These are phyloP conservation scores for Scytalidium sp. DNA, from an alignment of 2,329 filamentous ascomycete genomes.

Conservation along the genomic window DNA sequence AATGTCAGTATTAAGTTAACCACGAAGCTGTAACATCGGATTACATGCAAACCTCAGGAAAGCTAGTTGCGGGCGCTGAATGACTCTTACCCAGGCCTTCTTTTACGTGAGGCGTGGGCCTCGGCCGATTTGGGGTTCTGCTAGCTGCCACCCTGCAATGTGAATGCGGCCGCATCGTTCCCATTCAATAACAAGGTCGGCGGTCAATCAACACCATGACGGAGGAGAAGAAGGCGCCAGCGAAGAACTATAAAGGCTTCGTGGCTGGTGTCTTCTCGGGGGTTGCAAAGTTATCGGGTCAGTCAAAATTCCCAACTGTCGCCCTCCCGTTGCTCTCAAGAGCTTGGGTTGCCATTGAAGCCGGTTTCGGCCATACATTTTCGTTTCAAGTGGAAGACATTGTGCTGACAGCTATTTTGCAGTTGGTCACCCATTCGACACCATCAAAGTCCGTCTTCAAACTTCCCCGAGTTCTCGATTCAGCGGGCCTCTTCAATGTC, in stretches of 20 bases:
- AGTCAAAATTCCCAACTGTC: conserved; percentile 24
- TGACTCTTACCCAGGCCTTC: too few species aligned
- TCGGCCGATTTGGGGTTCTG: too few species aligned
- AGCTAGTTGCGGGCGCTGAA: too few species aligned
- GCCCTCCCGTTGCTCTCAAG: background rate
- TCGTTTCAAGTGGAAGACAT: too few species aligned
- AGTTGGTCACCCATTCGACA: conserved; percentile 80
- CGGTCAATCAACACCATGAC: background rate
- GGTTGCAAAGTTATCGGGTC: conserved; percentile 83
- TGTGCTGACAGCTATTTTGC: conserved; percentile 5
- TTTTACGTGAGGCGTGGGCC: too few species aligned
- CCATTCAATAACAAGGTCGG: background rate
- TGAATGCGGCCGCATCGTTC: background rate
- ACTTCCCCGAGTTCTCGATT: conserved; percentile 78
- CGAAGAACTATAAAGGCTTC: conserved; percentile 81
- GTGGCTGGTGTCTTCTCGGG: conserved; percentile 95
- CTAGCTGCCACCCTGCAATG: too few species aligned
- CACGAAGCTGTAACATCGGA: too few species aligned
- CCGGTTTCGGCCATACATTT: background rate
- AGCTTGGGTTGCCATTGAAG: background rate
- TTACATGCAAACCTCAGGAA: too few species aligned
- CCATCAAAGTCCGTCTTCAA: conserved; percentile 93
- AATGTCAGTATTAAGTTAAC: too few species aligned
- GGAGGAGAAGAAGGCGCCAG: conserved; percentile 19
- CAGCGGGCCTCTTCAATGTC: conserved; percentile 79